Percentiles rank a stretch among this genome's conserved stretches.
phyloP scores from a whole-genome alignment of 2,329 filamentous ascomycete genomes.

The Penicillium sp. region DNA sequence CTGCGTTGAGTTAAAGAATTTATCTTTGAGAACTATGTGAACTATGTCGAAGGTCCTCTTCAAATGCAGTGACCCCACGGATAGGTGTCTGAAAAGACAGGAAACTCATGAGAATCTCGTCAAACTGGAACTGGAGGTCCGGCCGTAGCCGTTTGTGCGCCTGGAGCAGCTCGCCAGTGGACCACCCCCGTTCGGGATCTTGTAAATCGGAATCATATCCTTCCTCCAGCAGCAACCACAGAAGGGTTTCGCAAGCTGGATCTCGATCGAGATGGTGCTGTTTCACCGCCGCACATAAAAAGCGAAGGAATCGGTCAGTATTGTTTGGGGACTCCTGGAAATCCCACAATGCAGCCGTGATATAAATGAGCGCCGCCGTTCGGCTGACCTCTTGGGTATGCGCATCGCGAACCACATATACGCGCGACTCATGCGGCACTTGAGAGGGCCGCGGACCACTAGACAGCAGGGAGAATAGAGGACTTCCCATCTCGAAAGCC shows the following conservation, averaged over 20 bases:
- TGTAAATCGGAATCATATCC: conserved; percentile 35
- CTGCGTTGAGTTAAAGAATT: background rate
- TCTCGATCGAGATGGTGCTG: conserved; percentile 35
- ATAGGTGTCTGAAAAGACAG: conserved; percentile 35
- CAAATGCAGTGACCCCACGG: conserved; percentile 34
- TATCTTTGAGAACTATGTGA: background rate
- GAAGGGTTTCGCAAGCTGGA: conserved; percentile 40
- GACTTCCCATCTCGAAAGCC: conserved; percentile 38
- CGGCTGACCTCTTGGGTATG: conserved; percentile 38
- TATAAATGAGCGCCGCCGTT: conserved; percentile 40
- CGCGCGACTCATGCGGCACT: conserved; percentile 36
- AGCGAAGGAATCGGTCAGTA: conserved; percentile 34
- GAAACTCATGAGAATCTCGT: conserved; percentile 39
- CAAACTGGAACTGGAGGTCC: conserved; percentile 41
- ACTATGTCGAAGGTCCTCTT: conserved; percentile 29
- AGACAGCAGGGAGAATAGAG: conserved; percentile 42
- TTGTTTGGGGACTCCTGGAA: conserved; percentile 31
- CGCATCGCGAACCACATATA: conserved; percentile 36
- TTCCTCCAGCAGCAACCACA: conserved; percentile 43
- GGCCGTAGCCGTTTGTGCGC: conserved; percentile 36
- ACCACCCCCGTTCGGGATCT: conserved; percentile 38
- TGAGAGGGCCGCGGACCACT: conserved; percentile 41
- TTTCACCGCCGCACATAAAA: conserved; percentile 26
- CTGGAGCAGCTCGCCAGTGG: conserved; percentile 36
- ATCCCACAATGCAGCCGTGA: conserved; percentile 39